Conservation (phyloP, 1,284 basidiomycete genomes). For the Fomitiporia mediterranea region DNA sequence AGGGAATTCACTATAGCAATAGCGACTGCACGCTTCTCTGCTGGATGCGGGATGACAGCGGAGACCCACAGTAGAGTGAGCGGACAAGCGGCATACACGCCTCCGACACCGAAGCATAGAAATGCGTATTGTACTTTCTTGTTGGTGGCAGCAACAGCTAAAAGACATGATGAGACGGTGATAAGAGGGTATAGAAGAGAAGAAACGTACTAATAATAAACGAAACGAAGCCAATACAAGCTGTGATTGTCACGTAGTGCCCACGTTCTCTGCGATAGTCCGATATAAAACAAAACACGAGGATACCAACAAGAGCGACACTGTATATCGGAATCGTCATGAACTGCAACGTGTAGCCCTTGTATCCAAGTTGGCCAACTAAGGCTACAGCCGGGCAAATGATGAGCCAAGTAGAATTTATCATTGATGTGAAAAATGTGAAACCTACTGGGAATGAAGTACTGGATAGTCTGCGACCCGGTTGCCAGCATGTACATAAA, state of each 20-base stretch:
- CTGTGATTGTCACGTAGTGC: constrained; percentile 31
- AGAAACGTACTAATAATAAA: constrained; percentile 32
- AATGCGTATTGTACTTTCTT: constrained; percentile 39
- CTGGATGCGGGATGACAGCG: constrained; percentile 29
- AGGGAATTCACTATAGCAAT: constrained; percentile 25
- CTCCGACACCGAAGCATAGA: constrained; percentile 40
- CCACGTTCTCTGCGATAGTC: constrained; percentile 34
- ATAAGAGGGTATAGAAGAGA: not conserved
- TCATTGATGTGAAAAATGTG: not conserved
- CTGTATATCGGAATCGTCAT: constrained; percentile 41
- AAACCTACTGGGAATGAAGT: constrained; percentile 35
- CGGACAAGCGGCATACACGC: constrained; percentile 38
- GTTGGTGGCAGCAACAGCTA: constrained; percentile 29
- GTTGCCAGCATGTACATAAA: constrained; percentile 36
- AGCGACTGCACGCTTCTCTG: constrained; percentile 17
- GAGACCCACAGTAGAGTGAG: constrained; percentile 36
- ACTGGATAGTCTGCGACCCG: constrained; percentile 40
- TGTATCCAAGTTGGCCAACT: constrained; percentile 32
- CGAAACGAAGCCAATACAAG: constrained; percentile 29
- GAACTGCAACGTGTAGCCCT: constrained; percentile 35
- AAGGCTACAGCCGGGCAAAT: constrained; percentile 27
- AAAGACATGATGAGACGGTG: not conserved
- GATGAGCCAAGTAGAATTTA: no score
- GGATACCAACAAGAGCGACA: constrained; percentile 34
- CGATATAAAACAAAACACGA: constrained; percentile 31